These are phyloP conservation scores for Phoma sp. DNA, from an alignment of 2,329 filamentous ascomycete species.

Conservation along the genomic window DNA sequence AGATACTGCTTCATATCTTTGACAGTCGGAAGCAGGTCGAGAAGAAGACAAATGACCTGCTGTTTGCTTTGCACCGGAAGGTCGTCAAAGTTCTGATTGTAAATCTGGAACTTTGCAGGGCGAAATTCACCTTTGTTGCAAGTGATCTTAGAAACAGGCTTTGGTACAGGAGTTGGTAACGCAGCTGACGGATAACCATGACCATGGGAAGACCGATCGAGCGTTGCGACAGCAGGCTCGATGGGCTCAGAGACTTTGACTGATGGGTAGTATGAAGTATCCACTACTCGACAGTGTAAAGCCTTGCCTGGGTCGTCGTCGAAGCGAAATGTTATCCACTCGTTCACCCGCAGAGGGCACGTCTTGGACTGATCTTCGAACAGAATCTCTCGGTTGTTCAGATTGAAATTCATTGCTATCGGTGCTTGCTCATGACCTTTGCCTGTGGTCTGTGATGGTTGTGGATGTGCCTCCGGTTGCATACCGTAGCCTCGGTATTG, in stretches of 20 bases:
- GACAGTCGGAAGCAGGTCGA: constrained; percentile 69
- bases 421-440: not conserved
- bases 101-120: constrained; percentile 53
- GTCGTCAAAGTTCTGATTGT: constrained; percentile 66
- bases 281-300: constrained; percentile 60
- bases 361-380: constrained; percentile 43
- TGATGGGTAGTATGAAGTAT: constrained; percentile 55
- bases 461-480: not conserved
- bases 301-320: constrained; percentile 21
- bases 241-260: constrained; percentile 46
- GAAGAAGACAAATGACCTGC: constrained; percentile 58
- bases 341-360: constrained; percentile 54
- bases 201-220: not conserved
- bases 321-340: constrained; percentile 60
- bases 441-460: not conserved
- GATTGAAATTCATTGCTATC: constrained; percentile 42
- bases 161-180: not conserved
- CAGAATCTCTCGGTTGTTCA: constrained; percentile 51
- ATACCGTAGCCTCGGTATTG: not conserved
- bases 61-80: constrained; percentile 57
- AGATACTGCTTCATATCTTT: constrained; percentile 63
- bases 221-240: constrained; percentile 13
- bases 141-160: not conserved
- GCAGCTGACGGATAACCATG: not conserved
- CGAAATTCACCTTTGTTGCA: constrained; percentile 33